These are phyloP conservation scores for Ceratocystis cacaofunesta DNA, from an alignment of 2,329 filamentous ascomycete species.

Conservation along the genomic window DNA sequence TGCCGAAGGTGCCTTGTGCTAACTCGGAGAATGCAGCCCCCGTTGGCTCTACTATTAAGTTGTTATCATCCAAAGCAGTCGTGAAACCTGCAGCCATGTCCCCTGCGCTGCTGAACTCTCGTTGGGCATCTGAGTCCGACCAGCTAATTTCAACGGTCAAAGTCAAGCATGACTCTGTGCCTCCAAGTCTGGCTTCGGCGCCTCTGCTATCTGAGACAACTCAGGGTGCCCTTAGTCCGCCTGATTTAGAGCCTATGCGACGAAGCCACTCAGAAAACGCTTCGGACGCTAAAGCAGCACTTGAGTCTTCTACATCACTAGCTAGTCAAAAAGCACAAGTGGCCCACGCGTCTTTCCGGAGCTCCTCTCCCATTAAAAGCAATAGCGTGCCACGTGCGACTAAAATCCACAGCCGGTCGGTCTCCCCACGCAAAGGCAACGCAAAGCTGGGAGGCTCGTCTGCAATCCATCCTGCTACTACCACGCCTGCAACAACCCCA, in stretches of 20 bases:
- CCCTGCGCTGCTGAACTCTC: conserved; percentile 6
- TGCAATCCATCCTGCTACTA: conserved; percentile 1
- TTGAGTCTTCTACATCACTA: not conserved
- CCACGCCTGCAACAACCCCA: conserved; percentile 3
- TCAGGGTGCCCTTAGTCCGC: not conserved
- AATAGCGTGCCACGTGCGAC: not conserved
- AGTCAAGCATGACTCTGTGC: not conserved
- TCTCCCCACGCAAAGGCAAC: not conserved
- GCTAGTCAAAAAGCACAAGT: not conserved
- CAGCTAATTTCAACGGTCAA: not conserved
- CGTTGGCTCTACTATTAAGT: not conserved
- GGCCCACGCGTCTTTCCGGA: not conserved
- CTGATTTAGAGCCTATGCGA: not conserved
- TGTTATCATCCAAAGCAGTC: not conserved
- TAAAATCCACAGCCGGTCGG: not conserved
- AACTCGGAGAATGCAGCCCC: not conserved
- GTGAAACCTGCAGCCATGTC: not conserved
- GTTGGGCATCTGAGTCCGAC: conserved; percentile 9
- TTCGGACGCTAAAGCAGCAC: not conserved
- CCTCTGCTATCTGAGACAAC: not conserved
- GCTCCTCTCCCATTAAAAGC: not conserved
- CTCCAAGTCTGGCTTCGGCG: not conserved
- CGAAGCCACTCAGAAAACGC: not conserved
- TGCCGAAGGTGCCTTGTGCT: not conserved
- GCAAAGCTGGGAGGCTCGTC: not conserved